Evolutionary conservation across 2,329 filamentous ascomycete genomes (phyloP).

Genomic region (Colletotrichum melonis): DNA sequence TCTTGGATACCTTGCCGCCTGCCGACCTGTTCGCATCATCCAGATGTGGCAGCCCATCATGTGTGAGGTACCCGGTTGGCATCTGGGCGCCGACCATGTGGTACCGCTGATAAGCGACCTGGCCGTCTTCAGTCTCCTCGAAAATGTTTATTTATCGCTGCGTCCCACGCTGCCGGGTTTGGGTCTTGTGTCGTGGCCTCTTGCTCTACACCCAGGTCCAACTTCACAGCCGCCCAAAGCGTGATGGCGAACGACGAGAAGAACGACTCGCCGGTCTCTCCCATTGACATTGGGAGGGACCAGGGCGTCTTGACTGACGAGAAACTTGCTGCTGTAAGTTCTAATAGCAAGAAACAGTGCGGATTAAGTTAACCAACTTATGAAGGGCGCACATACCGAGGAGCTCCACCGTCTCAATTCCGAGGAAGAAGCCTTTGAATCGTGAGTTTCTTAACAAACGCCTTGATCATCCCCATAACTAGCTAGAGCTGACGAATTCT

Average conservation of each 20-base stretch:
- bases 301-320: conserved; percentile 31
- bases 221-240: conserved; percentile 2
- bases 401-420: conserved; percentile 22
- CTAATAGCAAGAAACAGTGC: not conserved
- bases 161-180: not conserved
- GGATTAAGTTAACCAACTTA: not conserved
- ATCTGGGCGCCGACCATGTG: conserved; percentile 19
- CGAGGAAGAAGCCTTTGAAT: conserved; percentile 30
- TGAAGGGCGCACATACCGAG: conserved; percentile 2
- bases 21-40: not conserved
- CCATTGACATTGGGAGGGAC: conserved; percentile 19
- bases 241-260: conserved; percentile 33
- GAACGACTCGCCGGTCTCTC: conserved; percentile 18
- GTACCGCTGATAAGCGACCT: conserved; percentile 33
- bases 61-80: conserved; percentile 6
- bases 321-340: conserved; percentile 22
- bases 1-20: conserved; percentile 28
- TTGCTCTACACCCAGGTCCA: not conserved
- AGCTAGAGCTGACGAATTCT: not conserved
- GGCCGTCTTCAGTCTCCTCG: not conserved
- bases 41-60: conserved; percentile 4
- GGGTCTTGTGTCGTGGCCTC: not conserved
- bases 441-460: not conserved
- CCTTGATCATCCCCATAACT: no score
- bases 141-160: conserved; percentile 22